Evolutionary conservation across 73 alveolate species (phyloP).

Genomic region (Tetrahymena borealis): DNA sequence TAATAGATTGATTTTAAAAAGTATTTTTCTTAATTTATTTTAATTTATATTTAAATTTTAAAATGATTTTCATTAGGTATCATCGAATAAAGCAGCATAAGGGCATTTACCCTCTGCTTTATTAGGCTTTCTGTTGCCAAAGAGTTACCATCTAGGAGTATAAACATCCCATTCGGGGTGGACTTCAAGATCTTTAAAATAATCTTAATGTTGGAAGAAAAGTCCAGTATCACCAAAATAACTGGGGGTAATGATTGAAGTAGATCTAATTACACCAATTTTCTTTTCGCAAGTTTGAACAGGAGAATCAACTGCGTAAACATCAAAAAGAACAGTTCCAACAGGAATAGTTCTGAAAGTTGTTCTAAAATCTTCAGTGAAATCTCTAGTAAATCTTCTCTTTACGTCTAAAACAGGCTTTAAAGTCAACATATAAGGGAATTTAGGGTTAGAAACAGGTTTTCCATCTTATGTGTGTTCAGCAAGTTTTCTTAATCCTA

Average conservation of each 20-base stretch:
- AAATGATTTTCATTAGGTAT: background rate
- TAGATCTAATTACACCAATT: constrained; percentile 14
- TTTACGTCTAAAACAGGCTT: background rate
- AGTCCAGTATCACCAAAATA: constrained; percentile 23
- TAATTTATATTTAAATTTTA: background rate
- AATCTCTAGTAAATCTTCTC: constrained; percentile 7
- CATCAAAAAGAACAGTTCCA: constrained; percentile 13
- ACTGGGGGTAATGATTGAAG: constrained; percentile 2
- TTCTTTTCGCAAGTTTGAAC: background rate
- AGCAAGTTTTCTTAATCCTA: constrained; percentile 27
- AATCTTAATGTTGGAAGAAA: constrained; percentile 29
- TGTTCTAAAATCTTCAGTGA: constrained; percentile 1
- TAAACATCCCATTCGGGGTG: constrained; percentile 39
- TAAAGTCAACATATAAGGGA: constrained; percentile 33
- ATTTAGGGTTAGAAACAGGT: background rate
- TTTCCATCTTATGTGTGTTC: constrained; percentile 18
- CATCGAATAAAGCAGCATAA: background rate
- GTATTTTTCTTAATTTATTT: background rate
- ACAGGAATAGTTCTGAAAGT: background rate
- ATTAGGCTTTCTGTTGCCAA: background rate
- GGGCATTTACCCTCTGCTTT: background rate
- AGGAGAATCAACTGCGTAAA: constrained; percentile 14
- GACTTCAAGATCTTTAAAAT: constrained; percentile 9
- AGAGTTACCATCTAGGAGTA: background rate
- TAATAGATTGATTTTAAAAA: too few relatives aligned